These are phyloP conservation scores for Dalbergia cultrata DNA, from an alignment of 306 rosid species.

Conservation along the genomic window DNA sequence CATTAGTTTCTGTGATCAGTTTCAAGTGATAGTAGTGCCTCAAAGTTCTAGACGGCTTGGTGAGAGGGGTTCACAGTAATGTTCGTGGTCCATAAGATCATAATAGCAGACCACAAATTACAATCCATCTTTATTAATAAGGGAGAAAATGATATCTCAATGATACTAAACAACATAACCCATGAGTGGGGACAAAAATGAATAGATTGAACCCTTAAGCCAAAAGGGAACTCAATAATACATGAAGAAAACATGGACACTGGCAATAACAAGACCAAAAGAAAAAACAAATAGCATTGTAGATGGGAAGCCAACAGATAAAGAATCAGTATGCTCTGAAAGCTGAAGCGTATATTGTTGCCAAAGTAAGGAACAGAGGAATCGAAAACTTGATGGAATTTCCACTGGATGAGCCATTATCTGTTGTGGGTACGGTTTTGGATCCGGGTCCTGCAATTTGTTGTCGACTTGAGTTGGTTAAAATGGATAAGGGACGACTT, in stretches of 20 bases:
- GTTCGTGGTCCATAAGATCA: conserved; percentile 15
- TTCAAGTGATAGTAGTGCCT: background rate
- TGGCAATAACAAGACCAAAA: conserved; percentile 27
- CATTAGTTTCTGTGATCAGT: conserved; percentile 26
- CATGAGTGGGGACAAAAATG: conserved; percentile 46
- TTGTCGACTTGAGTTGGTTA: conserved; percentile 39
- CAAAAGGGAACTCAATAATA: conserved; percentile 36
- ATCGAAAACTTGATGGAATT: conserved; percentile 61
- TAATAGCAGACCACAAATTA: conserved; percentile 35
- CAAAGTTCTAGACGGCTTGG: conserved; percentile 4
- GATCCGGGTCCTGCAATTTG: conserved; percentile 73
- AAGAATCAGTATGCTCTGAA: conserved; percentile 54
- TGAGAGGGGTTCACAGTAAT: background rate
- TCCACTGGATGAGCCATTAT: conserved; percentile 62
- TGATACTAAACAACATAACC: conserved; percentile 44
- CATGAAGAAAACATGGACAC: conserved; percentile 21
- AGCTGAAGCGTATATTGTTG: conserved; percentile 55
- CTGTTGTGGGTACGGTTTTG: conserved; percentile 71
- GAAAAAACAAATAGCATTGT: background rate
- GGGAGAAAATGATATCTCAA: conserved; percentile 42
- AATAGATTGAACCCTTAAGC: conserved; percentile 45
- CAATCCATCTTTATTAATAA: conserved; percentile 53
- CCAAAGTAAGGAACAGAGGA: conserved; percentile 60
- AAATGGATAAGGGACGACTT: background rate
- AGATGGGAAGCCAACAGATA: conserved; percentile 38